These are phyloP conservation scores for Coniferiporia weirii DNA, from an alignment of 1,284 basidiomycete genomes.

Conservation along the genomic window DNA sequence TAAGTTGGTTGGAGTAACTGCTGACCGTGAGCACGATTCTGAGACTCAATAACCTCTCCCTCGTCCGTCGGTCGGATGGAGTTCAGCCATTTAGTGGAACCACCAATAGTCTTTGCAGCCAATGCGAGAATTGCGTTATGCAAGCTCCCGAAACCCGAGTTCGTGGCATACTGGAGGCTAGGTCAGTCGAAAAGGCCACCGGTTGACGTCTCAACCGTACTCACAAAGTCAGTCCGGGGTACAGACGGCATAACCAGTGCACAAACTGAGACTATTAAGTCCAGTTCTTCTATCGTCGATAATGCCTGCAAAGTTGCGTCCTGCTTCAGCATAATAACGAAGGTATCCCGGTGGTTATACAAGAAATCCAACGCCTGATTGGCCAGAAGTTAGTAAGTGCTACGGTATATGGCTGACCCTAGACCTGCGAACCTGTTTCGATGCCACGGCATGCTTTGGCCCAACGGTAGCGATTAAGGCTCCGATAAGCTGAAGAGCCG, in stretches of 20 bases:
- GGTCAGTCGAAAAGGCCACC: neutral
- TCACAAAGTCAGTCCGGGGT: conserved; percentile 72
- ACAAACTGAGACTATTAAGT: conserved; percentile 70
- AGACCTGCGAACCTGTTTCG: conserved; percentile 51
- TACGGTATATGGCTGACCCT: conserved; percentile 1
- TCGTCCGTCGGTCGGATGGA: conserved; percentile 67
- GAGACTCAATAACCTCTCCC: conserved; percentile 55
- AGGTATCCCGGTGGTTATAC: conserved; percentile 72
- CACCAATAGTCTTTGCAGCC: conserved; percentile 71
- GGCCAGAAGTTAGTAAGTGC: neutral
- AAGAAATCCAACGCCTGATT: conserved; percentile 70
- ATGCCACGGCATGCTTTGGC: conserved; percentile 54
- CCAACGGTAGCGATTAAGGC: conserved; percentile 68
- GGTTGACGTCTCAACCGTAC: conserved; percentile 24
- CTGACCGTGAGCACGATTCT: conserved; percentile 48
- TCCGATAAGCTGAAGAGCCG: conserved; percentile 75
- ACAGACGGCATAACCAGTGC: conserved; percentile 61
- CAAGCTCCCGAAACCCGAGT: conserved; percentile 76
- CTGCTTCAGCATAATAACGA: conserved; percentile 73
- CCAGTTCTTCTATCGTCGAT: conserved; percentile 68
- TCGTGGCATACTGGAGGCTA: conserved; percentile 46
- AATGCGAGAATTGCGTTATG: conserved; percentile 78
- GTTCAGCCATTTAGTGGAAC: conserved; percentile 49
- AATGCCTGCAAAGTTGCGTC: conserved; percentile 61
- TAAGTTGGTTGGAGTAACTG: neutral